Base-by-base conservation (phyloP, 768 basidiomycete genomes). In the Boletales sp. region DNA sequence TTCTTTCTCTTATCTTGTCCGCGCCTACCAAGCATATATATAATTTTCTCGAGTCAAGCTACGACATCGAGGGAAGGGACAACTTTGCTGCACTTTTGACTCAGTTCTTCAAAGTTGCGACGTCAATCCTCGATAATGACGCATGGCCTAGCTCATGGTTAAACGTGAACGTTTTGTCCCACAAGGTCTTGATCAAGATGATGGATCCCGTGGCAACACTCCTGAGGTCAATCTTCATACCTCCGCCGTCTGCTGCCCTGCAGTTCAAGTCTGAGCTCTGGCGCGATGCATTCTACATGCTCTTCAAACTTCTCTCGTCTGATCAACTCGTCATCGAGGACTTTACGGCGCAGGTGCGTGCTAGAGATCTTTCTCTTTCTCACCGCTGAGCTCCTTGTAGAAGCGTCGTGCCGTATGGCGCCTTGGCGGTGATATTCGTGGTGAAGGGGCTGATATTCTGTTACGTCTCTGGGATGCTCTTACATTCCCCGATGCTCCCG, bases 341-440 rank as follows among this genome's bases (percentile, higher is more conserved):
- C 53, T 94, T 94, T 54, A 91, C 85, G 60, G 90, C 94, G 2
- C 95, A 95, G 80, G 91, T 88, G 51, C 34, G 72, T 54, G 39
- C 14, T 32, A 13, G 17, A 48, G 10, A 29, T 44, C 27, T 48
- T 51, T 24, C n/a, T 30, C 31, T 34, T 34, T 48, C 19, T 36
- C 29, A 2, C 12, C 39, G 32, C 51, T 58, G 17, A 54, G 30
- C 45, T 45, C 12, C 40, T 36, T 41, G 31, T 50, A 97, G 90
- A 92, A 92, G 84, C 88, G 93, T 37, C 84, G 94, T 38, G 90
- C 94, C 4, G 90, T 94, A 10, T 97, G 94, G 94, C 82, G 91
- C 34, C 80, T 97, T n/a, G 92, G 90, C 6, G 94, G 94, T 24
- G 95, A 98, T 69, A 83, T 97, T 60, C 82, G 95, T 19, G 94